Evolutionary conservation across 1,284 basidiomycete species (phyloP).

Genomic region (Rhodotorula sp.): DNA sequence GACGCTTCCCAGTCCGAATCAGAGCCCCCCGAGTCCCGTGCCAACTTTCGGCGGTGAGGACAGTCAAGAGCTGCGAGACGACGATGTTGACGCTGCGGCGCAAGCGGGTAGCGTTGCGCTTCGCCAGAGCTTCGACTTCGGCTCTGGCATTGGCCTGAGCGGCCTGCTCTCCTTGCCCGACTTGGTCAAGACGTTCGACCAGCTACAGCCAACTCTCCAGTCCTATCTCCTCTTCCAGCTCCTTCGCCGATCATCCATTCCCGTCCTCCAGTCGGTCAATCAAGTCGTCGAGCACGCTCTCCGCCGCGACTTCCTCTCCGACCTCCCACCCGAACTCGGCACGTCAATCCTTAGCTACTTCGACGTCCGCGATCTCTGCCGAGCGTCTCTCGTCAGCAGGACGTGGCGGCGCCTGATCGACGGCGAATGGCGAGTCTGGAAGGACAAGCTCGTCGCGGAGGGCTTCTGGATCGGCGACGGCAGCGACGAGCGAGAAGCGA

Average conservation of each 20-base stretch:
- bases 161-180: constrained; percentile 75
- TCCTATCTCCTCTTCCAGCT: constrained; percentile 80
- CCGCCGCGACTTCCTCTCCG: constrained; percentile 79
- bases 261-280: constrained; percentile 76
- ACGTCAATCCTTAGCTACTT: constrained; percentile 75
- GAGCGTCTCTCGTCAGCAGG: constrained; percentile 74
- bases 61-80: constrained; percentile 15
- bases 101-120: neutral
- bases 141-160: constrained; percentile 53
- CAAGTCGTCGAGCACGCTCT: constrained; percentile 78
- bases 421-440: constrained; percentile 78
- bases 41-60: constrained; percentile 32
- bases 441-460: constrained; percentile 70
- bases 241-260: constrained; percentile 75
- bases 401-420: constrained; percentile 79
- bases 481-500: constrained; percentile 52
- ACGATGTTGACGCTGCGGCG: constrained; percentile 1
- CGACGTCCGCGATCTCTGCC: constrained; percentile 69
- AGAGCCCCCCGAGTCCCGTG: constrained; percentile 37
- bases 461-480: constrained; percentile 80
- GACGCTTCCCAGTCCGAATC: constrained; percentile 33
- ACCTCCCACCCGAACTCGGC: constrained; percentile 79
- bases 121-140: constrained; percentile 29
- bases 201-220: constrained; percentile 69
- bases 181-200: constrained; percentile 69